Percentiles rank a stretch among this genome's conserved stretches.
These are phyloP conservation scores for Glutinoglossum americanum DNA, from an alignment of 495 filamentous ascomycete species.

Conservation along the genomic window DNA sequence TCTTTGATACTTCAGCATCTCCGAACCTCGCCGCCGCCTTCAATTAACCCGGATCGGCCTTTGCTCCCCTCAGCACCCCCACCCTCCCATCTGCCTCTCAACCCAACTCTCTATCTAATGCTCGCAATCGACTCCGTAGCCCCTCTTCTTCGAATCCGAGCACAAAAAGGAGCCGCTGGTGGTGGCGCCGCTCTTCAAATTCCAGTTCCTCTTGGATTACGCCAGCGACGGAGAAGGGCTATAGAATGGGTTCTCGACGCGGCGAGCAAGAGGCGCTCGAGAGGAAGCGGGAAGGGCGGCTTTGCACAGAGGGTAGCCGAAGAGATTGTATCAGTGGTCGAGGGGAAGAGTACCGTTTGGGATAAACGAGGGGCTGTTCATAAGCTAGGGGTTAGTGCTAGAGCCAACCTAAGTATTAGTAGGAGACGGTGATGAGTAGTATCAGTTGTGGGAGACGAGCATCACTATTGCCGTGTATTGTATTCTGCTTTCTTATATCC, in stretches of 20 bases:
- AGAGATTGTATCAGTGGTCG: constrained; percentile 70
- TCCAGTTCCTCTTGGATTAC: constrained; percentile 48
- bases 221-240: constrained; percentile 57
- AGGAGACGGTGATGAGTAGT: neutral
- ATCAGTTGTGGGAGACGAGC: neutral
- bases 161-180: constrained; percentile 56
- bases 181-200: constrained; percentile 70
- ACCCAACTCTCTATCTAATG: constrained; percentile 59
- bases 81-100: constrained; percentile 46
- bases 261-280: constrained; percentile 45
- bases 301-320: constrained; percentile 67
- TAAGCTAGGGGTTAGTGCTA: constrained; percentile 45
- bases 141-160: constrained; percentile 58
- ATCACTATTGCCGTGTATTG: neutral
- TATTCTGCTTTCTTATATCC: neutral
- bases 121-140: constrained; percentile 93
- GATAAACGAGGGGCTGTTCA: constrained; percentile 51
- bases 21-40: constrained; percentile 61
- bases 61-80: constrained; percentile 56
- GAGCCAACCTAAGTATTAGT: constrained; percentile 45
- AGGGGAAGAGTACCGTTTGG: constrained; percentile 70
- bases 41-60: constrained; percentile 39
- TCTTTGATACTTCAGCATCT: constrained; percentile 65
- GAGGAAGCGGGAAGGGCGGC: constrained; percentile 34
- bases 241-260: constrained; percentile 75